Base-by-base conservation (phyloP, 768 basidiomycete species). In the Naganishia vaughanmartiniae region DNA sequence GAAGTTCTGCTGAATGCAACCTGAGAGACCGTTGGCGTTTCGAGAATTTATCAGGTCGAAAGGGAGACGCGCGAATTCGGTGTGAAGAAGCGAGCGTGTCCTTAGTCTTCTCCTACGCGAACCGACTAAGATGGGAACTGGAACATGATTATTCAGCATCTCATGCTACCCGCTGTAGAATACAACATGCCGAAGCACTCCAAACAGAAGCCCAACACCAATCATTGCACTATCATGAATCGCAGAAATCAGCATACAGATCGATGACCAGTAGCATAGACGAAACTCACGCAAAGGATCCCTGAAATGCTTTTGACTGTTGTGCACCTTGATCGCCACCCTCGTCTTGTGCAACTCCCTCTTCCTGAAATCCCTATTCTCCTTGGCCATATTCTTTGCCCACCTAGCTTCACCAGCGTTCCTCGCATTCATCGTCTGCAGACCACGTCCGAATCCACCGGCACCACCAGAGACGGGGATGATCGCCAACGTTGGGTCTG, bases 351-450 rank as follows among this genome's bases (percentile, higher is more conserved):
- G 93, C 42, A 89, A 87, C 77, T 95, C 90, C 71, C 86, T 85
- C 63, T 87, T 84, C 75, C 84, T 87, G 78, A 90, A 88, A 78
- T 96, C 94, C 72, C 89, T 85, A 83, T 90, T 90, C 76, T 93
- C 90, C 67, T 88, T 84, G 0, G 91, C 86, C 81, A 94, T 91
- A 55, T 91, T 86, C 17, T 89, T 92, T 26, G 95, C 95, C 81
- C 97, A 90, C 73, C 87, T 86, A 17, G 96, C 96, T 83, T 98
- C 95, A 1, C 96, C 96, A n/a, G 85, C 86, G 83, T 98, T 98
- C 65, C 92, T 85, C 26, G 93, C 95, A 79, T 89, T 91, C 72
- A 97, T 86, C 12, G 93, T 89, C 36, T 92, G 87, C 10, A 86
- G 88, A 0, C 92, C 93, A 12, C 82, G 82, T 1, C 94, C 94